Evolutionary conservation across 2,329 filamentous ascomycete genomes (phyloP).

Genomic region (Diaporthe nobilis): DNA sequence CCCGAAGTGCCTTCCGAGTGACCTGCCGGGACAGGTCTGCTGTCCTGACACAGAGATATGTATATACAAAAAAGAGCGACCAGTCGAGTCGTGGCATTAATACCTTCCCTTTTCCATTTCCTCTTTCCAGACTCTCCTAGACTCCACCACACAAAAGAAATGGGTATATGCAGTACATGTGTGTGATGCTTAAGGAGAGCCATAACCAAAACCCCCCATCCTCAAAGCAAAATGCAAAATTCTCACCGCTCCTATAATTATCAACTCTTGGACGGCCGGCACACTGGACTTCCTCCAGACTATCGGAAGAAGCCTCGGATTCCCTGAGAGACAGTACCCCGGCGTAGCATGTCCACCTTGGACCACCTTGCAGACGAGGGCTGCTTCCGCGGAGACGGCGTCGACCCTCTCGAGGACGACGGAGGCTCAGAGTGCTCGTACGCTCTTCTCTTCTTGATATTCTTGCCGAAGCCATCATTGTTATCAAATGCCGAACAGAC

Average conservation of each 20-base stretch:
- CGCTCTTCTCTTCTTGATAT: slow-evolving; percentile 21
- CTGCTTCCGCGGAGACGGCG: slow-evolving; percentile 43
- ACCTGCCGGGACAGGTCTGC: background rate
- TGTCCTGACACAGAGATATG: background rate
- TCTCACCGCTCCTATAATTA: background rate
- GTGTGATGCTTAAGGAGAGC: background rate
- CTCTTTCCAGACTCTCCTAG: background rate
- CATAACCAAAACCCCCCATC: background rate
- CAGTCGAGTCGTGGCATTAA: background rate
- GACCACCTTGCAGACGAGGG: slow-evolving; percentile 53
- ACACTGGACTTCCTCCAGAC: slow-evolving; percentile 26
- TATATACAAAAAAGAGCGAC: slow-evolving; percentile 29
- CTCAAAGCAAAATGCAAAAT: background rate
- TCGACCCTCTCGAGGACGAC: slow-evolving; percentile 43
- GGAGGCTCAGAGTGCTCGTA: slow-evolving; percentile 2
- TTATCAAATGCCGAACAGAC: slow-evolving; percentile 36
- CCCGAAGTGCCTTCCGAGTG: background rate
- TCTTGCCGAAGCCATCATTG: background rate
- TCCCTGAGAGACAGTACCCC: slow-evolving; percentile 56
- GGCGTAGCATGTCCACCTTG: slow-evolving; percentile 54
- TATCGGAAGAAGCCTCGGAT: slow-evolving; percentile 62
- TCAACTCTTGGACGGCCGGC: slow-evolving; percentile 15
- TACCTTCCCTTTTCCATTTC: background rate
- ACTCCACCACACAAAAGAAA: slow-evolving; percentile 28
- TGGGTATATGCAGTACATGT: slow-evolving; percentile 37